A percentile compares a stretch with the other conserved stretches of the same genome.
Evolutionary conservation across 176 grass and related monocot genomes (phyloP).

Genomic region (Typha latifolia): DNA sequence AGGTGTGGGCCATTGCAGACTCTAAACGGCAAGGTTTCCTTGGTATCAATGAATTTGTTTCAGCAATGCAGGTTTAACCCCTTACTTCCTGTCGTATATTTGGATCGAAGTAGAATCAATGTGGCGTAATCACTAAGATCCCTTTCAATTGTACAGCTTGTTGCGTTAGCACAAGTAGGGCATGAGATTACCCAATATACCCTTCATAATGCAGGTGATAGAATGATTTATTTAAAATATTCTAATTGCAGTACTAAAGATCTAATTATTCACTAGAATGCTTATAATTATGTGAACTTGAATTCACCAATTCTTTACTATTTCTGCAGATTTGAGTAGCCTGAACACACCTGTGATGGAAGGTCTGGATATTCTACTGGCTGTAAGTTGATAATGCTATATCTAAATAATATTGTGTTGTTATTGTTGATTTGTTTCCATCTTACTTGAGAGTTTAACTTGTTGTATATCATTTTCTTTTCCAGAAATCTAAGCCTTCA

Average conservation of each 20-base stretch:
- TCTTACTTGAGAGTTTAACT: slow-evolving; percentile 10
- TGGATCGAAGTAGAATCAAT: background rate
- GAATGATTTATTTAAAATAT: slow-evolving; percentile 7
- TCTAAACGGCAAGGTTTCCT: slow-evolving; percentile 76
- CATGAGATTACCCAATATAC: slow-evolving; percentile 58
- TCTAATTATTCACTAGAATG: too few species aligned
- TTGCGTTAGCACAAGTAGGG: slow-evolving; percentile 75
- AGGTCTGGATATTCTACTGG: slow-evolving; percentile 58
- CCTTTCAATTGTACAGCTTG: slow-evolving; percentile 45
- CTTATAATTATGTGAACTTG: background rate
- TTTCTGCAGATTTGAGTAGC: slow-evolving; percentile 53
- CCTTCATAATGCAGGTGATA: slow-evolving; percentile 53
- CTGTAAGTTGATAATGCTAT: slow-evolving; percentile 31
- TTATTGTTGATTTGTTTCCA: slow-evolving; percentile 4
- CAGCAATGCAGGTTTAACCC: slow-evolving; percentile 73
- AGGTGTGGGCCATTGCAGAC: slow-evolving; percentile 95
- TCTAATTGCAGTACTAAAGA: background rate
- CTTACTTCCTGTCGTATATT: background rate
- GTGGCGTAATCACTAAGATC: slow-evolving; percentile 8
- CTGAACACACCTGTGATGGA: slow-evolving; percentile 82
- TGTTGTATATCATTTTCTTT: slow-evolving; percentile 1
- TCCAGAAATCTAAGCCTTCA: slow-evolving; percentile 80
- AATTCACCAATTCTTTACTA: slow-evolving; percentile 10
- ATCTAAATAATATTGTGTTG: slow-evolving; percentile 8
- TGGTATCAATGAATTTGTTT: slow-evolving; percentile 60